Percentiles rank a stretch among this genome's conserved stretches.
These are phyloP conservation scores for Leucoagaricus sp. DNA, from an alignment of 1,284 basidiomycete species.

Conservation along the genomic window DNA sequence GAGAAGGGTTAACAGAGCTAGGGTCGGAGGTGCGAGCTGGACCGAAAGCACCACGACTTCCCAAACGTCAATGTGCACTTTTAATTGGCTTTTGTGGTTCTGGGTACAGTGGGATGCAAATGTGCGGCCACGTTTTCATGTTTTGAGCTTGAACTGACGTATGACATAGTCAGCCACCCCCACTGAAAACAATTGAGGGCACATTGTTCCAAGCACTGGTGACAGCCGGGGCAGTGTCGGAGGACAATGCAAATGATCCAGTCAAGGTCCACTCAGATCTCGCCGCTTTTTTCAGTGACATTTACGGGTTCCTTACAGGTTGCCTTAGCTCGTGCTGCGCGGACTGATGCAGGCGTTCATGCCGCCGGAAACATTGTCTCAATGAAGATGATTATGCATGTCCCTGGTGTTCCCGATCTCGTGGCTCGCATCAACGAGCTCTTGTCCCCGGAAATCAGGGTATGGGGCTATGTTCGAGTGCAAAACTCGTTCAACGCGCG, in stretches of 20 bases:
- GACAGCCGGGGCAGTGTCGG: slow-evolving; percentile 87
- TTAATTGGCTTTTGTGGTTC: slow-evolving; percentile 81
- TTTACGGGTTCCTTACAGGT: slow-evolving; percentile 49
- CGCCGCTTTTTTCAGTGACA: neutral
- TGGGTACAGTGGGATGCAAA: slow-evolving; percentile 93
- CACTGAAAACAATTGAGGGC: slow-evolving; percentile 85
- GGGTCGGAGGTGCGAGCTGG: slow-evolving; percentile 22
- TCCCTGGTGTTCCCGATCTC: slow-evolving; percentile 74
- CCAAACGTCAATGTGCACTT: slow-evolving; percentile 74
- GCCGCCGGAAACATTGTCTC: slow-evolving; percentile 95
- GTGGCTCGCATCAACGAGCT: slow-evolving; percentile 83
- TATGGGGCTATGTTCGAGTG: slow-evolving; percentile 90
- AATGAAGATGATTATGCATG: slow-evolving; percentile 83
- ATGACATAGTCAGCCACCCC: slow-evolving; percentile 51
- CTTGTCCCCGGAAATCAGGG: slow-evolving; percentile 87
- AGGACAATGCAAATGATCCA: slow-evolving; percentile 92
- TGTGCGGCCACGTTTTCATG: slow-evolving; percentile 55
- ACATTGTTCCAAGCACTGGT: slow-evolving; percentile 88
- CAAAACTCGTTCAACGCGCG: slow-evolving; percentile 94
- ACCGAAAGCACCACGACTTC: slow-evolving; percentile 52
- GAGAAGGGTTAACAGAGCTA: slow-evolving; percentile 17
- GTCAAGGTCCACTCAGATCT: slow-evolving; percentile 62
- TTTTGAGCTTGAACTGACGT: slow-evolving; percentile 13
- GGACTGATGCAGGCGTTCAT: slow-evolving; percentile 97
- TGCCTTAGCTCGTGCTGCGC: slow-evolving; percentile 83